Percentiles rank a stretch among this genome's conserved stretches.
phyloP scores from a whole-genome alignment of 305 asterid genomes.

The Rubia tinctorum region DNA sequence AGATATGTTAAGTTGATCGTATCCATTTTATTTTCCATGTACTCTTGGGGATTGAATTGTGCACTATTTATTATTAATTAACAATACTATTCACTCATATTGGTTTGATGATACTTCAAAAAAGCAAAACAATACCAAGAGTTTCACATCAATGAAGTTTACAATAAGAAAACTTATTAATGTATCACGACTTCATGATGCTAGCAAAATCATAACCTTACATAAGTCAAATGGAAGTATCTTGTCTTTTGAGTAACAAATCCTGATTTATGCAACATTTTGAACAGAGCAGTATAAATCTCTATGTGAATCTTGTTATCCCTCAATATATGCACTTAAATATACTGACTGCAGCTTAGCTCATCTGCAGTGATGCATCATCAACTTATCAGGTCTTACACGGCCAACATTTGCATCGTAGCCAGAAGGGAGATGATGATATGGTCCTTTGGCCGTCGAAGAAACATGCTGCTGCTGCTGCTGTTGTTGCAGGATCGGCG shows the following conservation, averaged over 20 bases:
- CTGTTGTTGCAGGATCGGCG: conserved; percentile 31
- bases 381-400: conserved; percentile 23
- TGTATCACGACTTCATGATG: not conserved
- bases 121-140: not conserved
- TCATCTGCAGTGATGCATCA: conserved; percentile 34
- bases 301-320: not conserved
- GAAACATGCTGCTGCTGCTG: conserved; percentile 30
- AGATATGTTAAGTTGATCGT: not conserved
- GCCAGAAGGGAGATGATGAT: conserved; percentile 35
- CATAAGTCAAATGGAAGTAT: not conserved
- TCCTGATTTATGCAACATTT: conserved; percentile 4
- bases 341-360: conserved; percentile 41
- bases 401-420: conserved; percentile 36
- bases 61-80: too few species aligned
- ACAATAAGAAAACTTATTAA: not conserved
- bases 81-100: not conserved
- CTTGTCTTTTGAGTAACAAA: not conserved
- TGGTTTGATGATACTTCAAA: not conserved
- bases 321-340: conserved; percentile 18
- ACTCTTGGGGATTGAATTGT: not conserved
- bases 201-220: not conserved
- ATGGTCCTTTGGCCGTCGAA: conserved; percentile 31
- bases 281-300: conserved; percentile 3
- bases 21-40: not conserved
- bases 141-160: not conserved